Base-by-base conservation (phyloP, 495 filamentous ascomycete species). In the Penicillium angulare region DNA sequence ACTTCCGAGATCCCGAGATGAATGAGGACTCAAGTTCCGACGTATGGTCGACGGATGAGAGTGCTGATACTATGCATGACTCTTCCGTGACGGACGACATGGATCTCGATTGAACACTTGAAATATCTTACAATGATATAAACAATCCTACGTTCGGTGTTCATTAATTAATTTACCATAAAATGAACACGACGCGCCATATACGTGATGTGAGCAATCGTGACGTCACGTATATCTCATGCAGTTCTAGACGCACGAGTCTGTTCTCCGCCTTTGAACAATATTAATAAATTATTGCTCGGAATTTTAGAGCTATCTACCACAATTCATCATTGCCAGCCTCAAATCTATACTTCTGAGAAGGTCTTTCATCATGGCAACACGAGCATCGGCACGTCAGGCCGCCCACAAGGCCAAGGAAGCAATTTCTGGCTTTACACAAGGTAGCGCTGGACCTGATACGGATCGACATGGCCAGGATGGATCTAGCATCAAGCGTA, bases 391-490 rank as follows among this genome's bases (percentile, higher is more conserved):
- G 3, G 60, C 68, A 10, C 72, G 74, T 20, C 65, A 69, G 32
- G 74, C 74, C 9, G 72, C 74, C 16, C 64, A 66, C 42, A 77
- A 75, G 48, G 74, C 74, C 6, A 77, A 77, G 41, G 65, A 75
- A 47, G 72, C 72, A 21, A 73, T 77, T 21, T 41, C 65, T 15
- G 49, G 50, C 15, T 48, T 60, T 16, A 56, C 59, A 9, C 66
- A 70, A 33, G 48, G n/a, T n/a, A n/a, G n/a, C n/a, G n/a, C n/a
- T n/a, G n/a, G n/a, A n/a, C n/a, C n/a, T n/a, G n/a, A n/a, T n/a
- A n/a, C n/a, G n/a, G n/a, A n/a, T n/a, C n/a, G n/a, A n/a, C n/a
- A n/a, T n/a, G n/a, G n/a, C n/a, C n/a, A n/a, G n/a, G n/a, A n/a
- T n/a, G n/a, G n/a, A n/a, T n/a, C n/a, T 18, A 65, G 63, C 18